phyloP scores from a whole-genome alignment of 176 grass and related monocot species.

The Dendrocalamus sinicus region DNA sequence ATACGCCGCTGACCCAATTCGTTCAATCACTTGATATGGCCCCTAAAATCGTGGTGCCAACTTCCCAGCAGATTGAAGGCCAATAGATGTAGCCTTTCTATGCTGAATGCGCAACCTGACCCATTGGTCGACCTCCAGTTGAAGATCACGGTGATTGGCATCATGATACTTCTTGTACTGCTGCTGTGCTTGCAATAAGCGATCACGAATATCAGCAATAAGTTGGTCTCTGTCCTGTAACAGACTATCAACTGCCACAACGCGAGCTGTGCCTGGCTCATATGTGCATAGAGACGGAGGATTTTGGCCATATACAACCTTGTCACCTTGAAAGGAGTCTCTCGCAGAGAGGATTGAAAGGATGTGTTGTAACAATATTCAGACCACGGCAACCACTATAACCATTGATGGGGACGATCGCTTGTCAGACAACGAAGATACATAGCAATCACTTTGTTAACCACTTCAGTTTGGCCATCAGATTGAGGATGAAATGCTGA shows the following conservation, averaged over 20 bases:
- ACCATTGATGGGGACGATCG: not conserved
- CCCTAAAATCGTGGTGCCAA: too few relatives aligned
- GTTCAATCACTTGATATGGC: not conserved
- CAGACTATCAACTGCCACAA: rapidly evolving
- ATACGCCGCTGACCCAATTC: not conserved
- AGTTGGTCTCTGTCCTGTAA: not conserved
- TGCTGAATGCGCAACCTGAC: not conserved
- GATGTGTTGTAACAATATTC: not conserved
- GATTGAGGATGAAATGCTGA: too few relatives aligned
- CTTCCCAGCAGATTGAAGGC: rapidly evolving
- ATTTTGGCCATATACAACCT: not conserved
- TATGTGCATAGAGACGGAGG: not conserved
- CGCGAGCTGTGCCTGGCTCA: not conserved
- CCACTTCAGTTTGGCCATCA: not conserved
- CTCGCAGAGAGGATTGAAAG: rapidly evolving
- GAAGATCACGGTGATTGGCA: not conserved
- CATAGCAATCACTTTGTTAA: not conserved
- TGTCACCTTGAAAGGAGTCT: not conserved
- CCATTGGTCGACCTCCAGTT: rapidly evolving
- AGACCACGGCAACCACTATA: not conserved
- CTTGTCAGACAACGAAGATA: not conserved
- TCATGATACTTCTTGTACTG: not conserved
- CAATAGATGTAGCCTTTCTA: not conserved
- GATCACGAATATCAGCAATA: not conserved
- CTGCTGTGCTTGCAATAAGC: not conserved